Evolutionary conservation across 208 protist species (phyloP), one percentile per base, ranked within the genome.

Genomic region (Crithidia fasciculata): DNA sequence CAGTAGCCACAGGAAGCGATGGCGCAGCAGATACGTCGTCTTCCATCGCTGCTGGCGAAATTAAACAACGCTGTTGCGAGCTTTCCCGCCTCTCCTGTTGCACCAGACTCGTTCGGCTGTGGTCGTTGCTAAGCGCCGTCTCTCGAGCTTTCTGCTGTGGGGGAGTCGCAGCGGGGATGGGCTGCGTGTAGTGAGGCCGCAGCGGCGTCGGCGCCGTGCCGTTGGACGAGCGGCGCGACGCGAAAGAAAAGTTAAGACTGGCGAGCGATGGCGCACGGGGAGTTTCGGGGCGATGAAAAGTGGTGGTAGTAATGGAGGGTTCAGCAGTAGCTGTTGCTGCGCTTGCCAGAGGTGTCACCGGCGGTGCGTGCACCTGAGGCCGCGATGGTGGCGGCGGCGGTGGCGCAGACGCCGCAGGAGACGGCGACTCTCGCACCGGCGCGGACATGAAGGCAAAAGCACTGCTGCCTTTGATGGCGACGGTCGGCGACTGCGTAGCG

Each of bases 1-100:
- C 28, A 28, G 28, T 28, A 28, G 28, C 28, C 28, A 28, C 28
- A 28, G 28, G 28, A 55, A 2, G 13, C 3, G 54, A 2, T 19
- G 52, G 7, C 50, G 62, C 15, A 10, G 57, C 6, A 44, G 45
- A 10, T 41, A 28, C 19, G 15, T 55, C 57, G 3, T 72, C 64
- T 19, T 65, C 65, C 13, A 18, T 41, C 19, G 28, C 13, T 4
- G 50, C 44, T 8, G 73, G 73, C 4, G 58, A 78, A 8, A 72
- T 9, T 40, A 71, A 43, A 18, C 37, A 36, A 16, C 65, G 65
- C 18, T 53, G 49, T 41, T 16, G 54, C 40, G 41, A 70, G 50
- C 50, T 45, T 53, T 70, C 65, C 4, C 65, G 65, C 18, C 53
- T 52, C 41, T 50, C 53, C 7, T 59, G 15, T 2, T 8, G 37